These are phyloP conservation scores for Diospyros lotus DNA, from an alignment of 148 eudicot species.

Conservation along the genomic window DNA sequence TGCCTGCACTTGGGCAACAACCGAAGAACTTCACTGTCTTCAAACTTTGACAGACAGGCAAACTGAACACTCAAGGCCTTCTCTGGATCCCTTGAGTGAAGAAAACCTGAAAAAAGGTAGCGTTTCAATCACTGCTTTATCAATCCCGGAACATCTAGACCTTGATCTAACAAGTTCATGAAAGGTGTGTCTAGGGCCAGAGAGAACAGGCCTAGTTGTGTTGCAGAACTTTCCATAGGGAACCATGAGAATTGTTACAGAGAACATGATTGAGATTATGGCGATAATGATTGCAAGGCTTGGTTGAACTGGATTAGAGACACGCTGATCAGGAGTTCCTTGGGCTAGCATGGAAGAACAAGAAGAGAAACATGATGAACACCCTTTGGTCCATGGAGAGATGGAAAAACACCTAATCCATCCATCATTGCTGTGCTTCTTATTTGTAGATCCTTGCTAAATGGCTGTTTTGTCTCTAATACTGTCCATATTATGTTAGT, in stretches of 20 bases:
- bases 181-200: conserved; percentile 5
- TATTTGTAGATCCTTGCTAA: background rate
- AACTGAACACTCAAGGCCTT: conserved; percentile 75
- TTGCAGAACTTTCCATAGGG: conserved; percentile 49
- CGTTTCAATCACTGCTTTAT: conserved; percentile 44
- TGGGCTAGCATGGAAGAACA: background rate
- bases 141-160: conserved; percentile 57
- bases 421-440: background rate
- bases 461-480: background rate
- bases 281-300: conserved; percentile 20
- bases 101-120: conserved; percentile 75
- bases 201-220: background rate
- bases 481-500: background rate
- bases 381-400: background rate
- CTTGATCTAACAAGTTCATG: conserved; percentile 21
- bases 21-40: conserved; percentile 56
- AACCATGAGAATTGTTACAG: conserved; percentile 7
- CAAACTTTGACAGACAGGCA: conserved; percentile 58
- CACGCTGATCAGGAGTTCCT: background rate
- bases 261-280: conserved; percentile 14
- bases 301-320: conserved; percentile 10
- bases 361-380: background rate
- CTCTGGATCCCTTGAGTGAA: conserved; percentile 52
- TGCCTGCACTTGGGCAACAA: conserved; percentile 76
- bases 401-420: background rate